Evolutionary conservation across 345 rosid genomes (phyloP), one percentile per base, ranked within the genome.

Genomic region (Moricandia arvensis): DNA sequence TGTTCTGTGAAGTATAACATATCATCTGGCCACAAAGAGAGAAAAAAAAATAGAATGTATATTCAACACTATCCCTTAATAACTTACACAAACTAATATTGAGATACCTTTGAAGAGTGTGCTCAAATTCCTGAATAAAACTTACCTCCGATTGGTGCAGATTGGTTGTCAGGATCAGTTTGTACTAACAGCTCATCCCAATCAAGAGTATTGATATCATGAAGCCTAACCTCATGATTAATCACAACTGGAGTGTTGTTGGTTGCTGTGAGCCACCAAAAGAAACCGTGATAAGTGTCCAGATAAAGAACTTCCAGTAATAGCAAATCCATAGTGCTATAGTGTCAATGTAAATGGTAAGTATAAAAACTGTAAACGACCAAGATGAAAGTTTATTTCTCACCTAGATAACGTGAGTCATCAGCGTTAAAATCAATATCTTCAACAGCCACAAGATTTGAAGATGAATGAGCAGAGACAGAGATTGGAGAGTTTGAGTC

Each of bases 151-250:
- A 58, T 66, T 53, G 84, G 71, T 43, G 70, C 73, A 65, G 79
- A 55, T 16, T 71, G 80, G 75, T 75, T 70, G 64, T 76, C 73
- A 63, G 78, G 78, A 81, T 87, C 87, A 59, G 84, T 87, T 54
- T 82, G 66, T 64, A 87, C 85, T 59, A 91, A 75, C 59, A 90
- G 88, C 79, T 95, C 96, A 77, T 95, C 97, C 99, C 99, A 95
- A 69, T 95, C 99, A 76, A 95, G 97, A 10, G 98, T 95, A 80
- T 92, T 95, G 80, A 95, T 80, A 79, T 95, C 99, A 43, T 85
- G 96, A 84, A 95, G 88, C 80, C 81, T 86, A 83, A 78, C 81
- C 77, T 87, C 94, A 76, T 88, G 89, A 80, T 82, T 86, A 78
- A 21, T 75, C 66, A 75, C 88, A 0, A 86, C 80, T 55, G 60